Conservation (phyloP, 306 rosid genomes). For the Quercus aquifolioides region DNA sequence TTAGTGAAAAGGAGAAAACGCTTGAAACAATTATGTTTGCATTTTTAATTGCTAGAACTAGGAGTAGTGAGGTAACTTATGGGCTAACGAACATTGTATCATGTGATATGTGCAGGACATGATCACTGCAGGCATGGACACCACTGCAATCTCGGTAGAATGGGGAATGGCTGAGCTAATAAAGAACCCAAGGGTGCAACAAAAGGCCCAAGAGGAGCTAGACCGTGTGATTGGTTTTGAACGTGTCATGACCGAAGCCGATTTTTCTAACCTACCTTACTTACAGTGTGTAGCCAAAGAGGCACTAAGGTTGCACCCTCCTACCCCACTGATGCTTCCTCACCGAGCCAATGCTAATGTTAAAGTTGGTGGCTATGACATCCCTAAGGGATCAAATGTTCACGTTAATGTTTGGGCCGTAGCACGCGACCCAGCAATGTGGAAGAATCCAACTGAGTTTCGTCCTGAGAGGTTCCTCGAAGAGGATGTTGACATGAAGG, state of each 20-base stretch:
- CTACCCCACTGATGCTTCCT: conserved; percentile 93
- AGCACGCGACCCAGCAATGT: conserved; percentile 36
- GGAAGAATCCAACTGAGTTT: conserved; percentile 32
- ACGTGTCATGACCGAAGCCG: conserved; percentile 56
- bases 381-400: conserved; percentile 51
- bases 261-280: conserved; percentile 70
- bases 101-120: conserved; percentile 51
- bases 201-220: conserved; percentile 80
- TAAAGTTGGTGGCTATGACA: conserved; percentile 48
- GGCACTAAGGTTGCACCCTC: conserved; percentile 80
- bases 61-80: neutral
- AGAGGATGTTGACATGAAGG: conserved; percentile 59
- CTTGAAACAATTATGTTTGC: no score
- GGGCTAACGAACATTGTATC: neutral
- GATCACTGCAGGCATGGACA: conserved; percentile 94
- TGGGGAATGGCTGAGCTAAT: conserved; percentile 91
- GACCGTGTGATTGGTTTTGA: conserved; percentile 67
- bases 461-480: conserved; percentile 47
- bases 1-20: no score
- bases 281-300: conserved; percentile 76
- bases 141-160: conserved; percentile 66
- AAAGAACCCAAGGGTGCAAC: conserved; percentile 73
- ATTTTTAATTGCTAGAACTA: no score
- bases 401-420: conserved; percentile 54
- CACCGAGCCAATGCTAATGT: conserved; percentile 50